Evolutionary conservation across 176 grass and related monocot species (phyloP).

Genomic region (Aegilops bicornis): DNA sequence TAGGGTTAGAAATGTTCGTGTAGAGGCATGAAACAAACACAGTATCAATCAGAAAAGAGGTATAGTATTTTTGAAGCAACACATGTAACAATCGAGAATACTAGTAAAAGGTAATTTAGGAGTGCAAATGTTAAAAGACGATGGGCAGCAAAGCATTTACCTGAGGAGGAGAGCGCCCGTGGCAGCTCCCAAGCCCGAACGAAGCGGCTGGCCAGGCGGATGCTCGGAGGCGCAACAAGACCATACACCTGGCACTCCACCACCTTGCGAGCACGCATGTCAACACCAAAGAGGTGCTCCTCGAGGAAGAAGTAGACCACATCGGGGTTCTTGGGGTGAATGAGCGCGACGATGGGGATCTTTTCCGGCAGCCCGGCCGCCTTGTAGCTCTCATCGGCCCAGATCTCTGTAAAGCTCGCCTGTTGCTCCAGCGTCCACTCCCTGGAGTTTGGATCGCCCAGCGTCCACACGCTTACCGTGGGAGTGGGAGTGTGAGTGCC

Average conservation of each 20-base stretch:
- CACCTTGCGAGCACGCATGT: background rate
- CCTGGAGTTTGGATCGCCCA: too few relatives aligned
- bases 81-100: background rate
- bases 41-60: background rate
- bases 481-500: too few relatives aligned
- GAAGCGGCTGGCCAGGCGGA: background rate
- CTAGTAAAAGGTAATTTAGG: background rate
- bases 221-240: slow-evolving; percentile 6
- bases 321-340: background rate
- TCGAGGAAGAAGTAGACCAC: background rate
- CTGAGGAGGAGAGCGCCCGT: slow-evolving; percentile 12
- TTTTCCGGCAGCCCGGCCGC: background rate
- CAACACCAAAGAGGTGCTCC: background rate
- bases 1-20: background rate
- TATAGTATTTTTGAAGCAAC: background rate
- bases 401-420: too few relatives aligned
- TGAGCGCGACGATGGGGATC: background rate
- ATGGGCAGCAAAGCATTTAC: background rate
- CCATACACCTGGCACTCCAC: slow-evolving; percentile 3
- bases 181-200: slow-evolving; percentile 7
- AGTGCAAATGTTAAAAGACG: background rate
- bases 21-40: background rate
- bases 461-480: too few relatives aligned
- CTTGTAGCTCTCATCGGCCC: background rate
- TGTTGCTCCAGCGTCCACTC: too few relatives aligned